phyloP scores from a whole-genome alignment of 228 moss, liverwort and hornwort genomes.

The Sphagnum magellanicum region DNA sequence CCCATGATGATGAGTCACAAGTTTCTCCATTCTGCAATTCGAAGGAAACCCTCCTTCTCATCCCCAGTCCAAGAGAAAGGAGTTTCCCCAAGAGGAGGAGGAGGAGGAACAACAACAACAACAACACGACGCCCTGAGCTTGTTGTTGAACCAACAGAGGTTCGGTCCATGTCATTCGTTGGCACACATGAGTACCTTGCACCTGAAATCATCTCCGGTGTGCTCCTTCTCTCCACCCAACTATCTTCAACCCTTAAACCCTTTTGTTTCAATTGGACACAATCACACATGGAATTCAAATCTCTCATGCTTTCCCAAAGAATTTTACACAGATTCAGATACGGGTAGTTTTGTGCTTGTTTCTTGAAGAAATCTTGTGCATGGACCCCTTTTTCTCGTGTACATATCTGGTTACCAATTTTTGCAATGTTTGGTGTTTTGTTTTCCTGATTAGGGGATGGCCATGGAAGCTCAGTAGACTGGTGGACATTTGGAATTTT shows the following conservation, averaged over 20 bases:
- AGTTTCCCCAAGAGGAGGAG: conserved; percentile 25
- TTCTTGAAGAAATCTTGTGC: no score
- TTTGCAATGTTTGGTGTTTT: neutral
- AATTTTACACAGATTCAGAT: no score
- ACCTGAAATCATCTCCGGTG: conserved; percentile 43
- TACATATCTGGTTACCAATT: no score
- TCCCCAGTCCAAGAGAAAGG: conserved; percentile 20
- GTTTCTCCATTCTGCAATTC: conserved; percentile 29
- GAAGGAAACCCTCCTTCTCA: conserved; percentile 22
- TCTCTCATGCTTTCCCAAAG: no score
- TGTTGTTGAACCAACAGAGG: conserved; percentile 45
- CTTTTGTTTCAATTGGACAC: neutral
- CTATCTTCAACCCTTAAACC: neutral
- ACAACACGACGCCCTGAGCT: conserved; percentile 45
- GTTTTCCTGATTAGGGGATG: conserved; percentile 11
- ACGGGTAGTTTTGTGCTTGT: no score
- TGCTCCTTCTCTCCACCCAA: neutral
- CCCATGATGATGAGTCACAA: conserved; percentile 63
- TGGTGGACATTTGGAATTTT: conserved; percentile 65
- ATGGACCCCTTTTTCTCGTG: no score
- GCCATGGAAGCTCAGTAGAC: conserved; percentile 52
- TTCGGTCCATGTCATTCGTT: conserved; percentile 55
- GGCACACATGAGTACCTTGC: conserved; percentile 54
- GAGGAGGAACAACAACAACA: conserved; percentile 18
- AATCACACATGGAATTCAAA: no score